Base-by-base conservation (phyloP, 2,329 filamentous ascomycete species). In the Neurospora sp. region DNA sequence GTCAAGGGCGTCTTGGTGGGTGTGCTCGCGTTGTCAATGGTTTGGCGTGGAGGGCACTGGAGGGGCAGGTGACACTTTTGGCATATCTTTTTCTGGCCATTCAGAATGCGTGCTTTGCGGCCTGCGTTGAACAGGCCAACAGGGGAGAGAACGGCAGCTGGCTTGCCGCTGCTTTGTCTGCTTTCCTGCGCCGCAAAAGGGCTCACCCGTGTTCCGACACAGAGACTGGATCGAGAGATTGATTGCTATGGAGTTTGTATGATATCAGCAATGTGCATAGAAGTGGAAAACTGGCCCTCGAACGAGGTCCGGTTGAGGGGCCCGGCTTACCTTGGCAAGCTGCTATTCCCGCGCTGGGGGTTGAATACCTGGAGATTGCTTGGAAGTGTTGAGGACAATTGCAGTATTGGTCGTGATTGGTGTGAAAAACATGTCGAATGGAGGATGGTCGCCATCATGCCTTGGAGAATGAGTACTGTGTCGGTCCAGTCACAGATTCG, bases 1-100 rank as follows among this genome's bases (percentile, higher is more conserved):
- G 23, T 17, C 28, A 10, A 62, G 52, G 52, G 23, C 23, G 23
- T 62, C 15, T 33, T 33, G 52, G 52, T 62, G 23, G 52, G 52
- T 17, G 52, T 17, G 28, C 52, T 62, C 12, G 52, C 23, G 3
- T 62, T 62, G 28, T 33, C 52, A 62, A 62, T 62, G 52, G 52
- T 33, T 17, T 17, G 52, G 28, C 12, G 36, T 67, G 69, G 38
- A 43, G 66, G 43, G 66, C 41, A 69, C 17, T 68, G 70, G 72
- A 73, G 73, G 71, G 71, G 69, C 74, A 75, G 70, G 67, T 74
- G 73, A 74, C 73, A 69, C 69, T 66, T 70, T 70, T 70, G 71
- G 67, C 66, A 71, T 67, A 40, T 33, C 67, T 37, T 38, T 39
- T 69, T 19, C 57, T 69, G 68, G 46, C 73, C 74, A 71, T 66